Evolutionary conservation across 192 early-diverging fungal genomes (phyloP), one percentile per base, ranked within the genome.

Genomic region (Rhizoclosmatium sp.): DNA sequence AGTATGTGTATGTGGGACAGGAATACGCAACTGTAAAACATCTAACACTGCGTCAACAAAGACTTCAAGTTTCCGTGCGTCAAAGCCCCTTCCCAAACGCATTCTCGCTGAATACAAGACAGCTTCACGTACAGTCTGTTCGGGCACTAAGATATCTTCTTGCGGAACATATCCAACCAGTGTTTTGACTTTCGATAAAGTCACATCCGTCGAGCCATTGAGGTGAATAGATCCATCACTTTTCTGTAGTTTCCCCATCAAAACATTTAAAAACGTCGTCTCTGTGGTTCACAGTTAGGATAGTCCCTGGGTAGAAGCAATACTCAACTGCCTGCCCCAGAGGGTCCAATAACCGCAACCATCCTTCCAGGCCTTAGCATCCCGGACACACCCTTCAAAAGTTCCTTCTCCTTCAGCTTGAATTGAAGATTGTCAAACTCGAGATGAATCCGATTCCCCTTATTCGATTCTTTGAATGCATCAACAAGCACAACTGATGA

Each of bases 261-360:
- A 59, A 5, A 58, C 82, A 56, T 84, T 82, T 82, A 85, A 72
- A 49, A 85, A 85, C 7, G 84, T 82, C 2, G 84, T 83, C 78
- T 85, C 78, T 72, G 61, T 10, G 60, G n/a, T 10, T 51, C 10
- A 51, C 39, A 5, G 31, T 59, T 58, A 65, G 23, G 19, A 74
- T 60, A 56, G 3, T 16, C 51, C 21, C 31, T 47, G 9, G 45
- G 47, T 3, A 67, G 14, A 71, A 71, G 16, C 72, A 19, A 79
- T 31, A 31, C 31, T 31, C 31, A 42, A 80, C 73, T 82, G 9
- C 95, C 97, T 4, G 95, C 95, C 14, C 96, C 96, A 12, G 93
- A 94, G 3, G 94, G 94, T 0, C 96, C 97, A 90, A 97, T 96
- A 12, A 98, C 90, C 2, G 94, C 94, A 71, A 93, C 85, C 62